Evolutionary conservation across 306 rosid species (phyloP), one percentile per base, ranked within the genome.

Genomic region (Mimosa bimucronata): DNA sequence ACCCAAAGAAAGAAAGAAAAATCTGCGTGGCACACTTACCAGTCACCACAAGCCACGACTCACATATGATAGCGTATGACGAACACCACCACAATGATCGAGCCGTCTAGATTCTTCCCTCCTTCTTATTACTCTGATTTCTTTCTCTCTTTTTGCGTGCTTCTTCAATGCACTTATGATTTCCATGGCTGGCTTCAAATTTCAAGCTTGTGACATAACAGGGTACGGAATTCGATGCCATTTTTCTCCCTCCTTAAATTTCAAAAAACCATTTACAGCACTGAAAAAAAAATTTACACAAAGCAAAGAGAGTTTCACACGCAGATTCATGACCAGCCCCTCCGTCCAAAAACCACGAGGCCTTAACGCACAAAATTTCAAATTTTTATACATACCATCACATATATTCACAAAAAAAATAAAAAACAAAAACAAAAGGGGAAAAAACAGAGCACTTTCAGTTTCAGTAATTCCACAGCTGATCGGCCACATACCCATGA

Each of bases 401-500:
- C 69, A 30, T 30, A 48, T 81, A 53, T 68, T 10, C 40, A 52
- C 71, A 70, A 6, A 69, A 70, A 9, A 11, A 38, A 4, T 2
- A 10, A 11, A 9, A 41, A 0, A 53, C 29, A 58, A 0, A 44
- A 44, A 42, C 6, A 42, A 44, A 10, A 18, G 0, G 31, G 29
- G 0, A 10, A 40, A 1, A 61, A 41, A 58, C 34, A 8, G 45
- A 21, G 16, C 26, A 12, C 23, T 16, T 14, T 48, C 38, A 34
- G n/a, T 42, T 7, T 65, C n/a, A 83, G 58, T 81, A 85, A 67
- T 88, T 85, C 92, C 89, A 94, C 0, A 87, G 52, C 15, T 66
- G 83, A 30, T 78, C 67, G 26, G 21, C 71, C 2, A n/a, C 66
- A 38, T 44, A 73, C 19, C 71, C 82, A 1, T 80, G 78, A 29